These are phyloP conservation scores for Diplodia corticola DNA, from an alignment of 2,329 filamentous ascomycete species.

Conservation along the genomic window DNA sequence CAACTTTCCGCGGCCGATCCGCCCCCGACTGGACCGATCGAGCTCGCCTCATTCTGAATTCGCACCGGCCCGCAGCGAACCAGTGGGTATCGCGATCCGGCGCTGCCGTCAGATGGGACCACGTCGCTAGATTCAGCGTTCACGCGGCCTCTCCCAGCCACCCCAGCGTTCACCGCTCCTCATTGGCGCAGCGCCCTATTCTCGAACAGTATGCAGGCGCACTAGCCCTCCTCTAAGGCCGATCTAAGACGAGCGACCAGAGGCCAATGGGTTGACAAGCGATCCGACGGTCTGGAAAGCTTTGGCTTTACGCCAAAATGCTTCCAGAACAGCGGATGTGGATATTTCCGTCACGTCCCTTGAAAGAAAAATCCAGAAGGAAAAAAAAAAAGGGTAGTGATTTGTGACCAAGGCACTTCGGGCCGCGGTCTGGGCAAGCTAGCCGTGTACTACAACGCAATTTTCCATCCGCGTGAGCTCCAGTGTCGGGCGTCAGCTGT, in stretches of 20 bases:
- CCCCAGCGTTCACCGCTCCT: background rate
- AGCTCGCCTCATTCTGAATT: slow-evolving; percentile 5
- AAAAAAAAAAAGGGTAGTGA: background rate
- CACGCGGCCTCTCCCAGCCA: background rate
- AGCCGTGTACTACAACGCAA: background rate
- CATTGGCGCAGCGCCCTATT: background rate
- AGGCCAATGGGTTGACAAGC: background rate
- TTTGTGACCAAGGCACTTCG: background rate
- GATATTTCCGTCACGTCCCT: background rate
- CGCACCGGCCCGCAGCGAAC: slow-evolving; percentile 17
- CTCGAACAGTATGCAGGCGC: background rate
- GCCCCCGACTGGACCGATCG: background rate
- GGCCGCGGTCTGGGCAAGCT: background rate
- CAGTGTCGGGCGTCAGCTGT: background rate
- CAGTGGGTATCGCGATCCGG: background rate
- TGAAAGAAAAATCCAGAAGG: background rate
- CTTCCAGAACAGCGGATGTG: background rate
- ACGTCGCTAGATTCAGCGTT: background rate
- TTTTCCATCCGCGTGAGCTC: background rate
- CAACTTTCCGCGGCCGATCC: background rate
- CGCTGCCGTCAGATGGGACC: background rate
- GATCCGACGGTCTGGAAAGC: background rate
- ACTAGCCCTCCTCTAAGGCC: background rate
- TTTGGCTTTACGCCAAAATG: background rate
- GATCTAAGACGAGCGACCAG: background rate